Base-by-base conservation (phyloP, 257 asterid genomes). In the Paulownia fortunei region DNA sequence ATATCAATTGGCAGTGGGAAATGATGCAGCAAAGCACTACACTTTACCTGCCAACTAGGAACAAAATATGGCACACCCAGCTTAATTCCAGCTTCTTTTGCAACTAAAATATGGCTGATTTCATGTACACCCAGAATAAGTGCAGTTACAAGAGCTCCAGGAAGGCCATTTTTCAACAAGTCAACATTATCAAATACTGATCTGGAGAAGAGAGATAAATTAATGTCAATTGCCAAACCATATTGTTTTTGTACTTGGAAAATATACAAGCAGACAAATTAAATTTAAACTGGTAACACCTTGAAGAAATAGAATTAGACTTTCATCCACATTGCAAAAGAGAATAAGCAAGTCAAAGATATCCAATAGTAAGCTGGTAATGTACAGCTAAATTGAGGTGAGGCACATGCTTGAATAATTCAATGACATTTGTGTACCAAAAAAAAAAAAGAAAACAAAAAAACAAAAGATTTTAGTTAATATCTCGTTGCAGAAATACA, bases 31-130 rank as follows among this genome's bases (percentile, higher is more conserved):
- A 65, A 44, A 76, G 75, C 82, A 56, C 56, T 54, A 77, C 30
- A 77, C 62, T 80, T 79, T 69, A 93, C 99, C 99, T 95, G 99
- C 96, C 94, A 95, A 80, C 99, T 95, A 69, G 99, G 99, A 85
- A 95, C 97, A 87, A 95, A 91, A 75, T 81, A 95, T 32, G 99
- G 98, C 63, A 95, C 85, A 1, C 98, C 97, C 42, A 95, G 86
- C 89, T 91, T 90, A 76, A 95, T 73, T 78, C 97, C 98, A 72
- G 84, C 77, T 66, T 85, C 90, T 82, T 81, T 91, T 54, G 99
- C 97, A 65, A 87, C 94, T 60, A 93, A 72, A 79, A 81, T 70
- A 81, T 95, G 99, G 84, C 97, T 44, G 61, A 91, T 80, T 87
- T 95, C 99, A 82, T 95, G 99, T 27, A 84, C 92, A 12, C 87